These are phyloP conservation scores for Pontederia paniculata DNA, from an alignment of 176 grass and related monocot genomes.

Conservation along the genomic window DNA sequence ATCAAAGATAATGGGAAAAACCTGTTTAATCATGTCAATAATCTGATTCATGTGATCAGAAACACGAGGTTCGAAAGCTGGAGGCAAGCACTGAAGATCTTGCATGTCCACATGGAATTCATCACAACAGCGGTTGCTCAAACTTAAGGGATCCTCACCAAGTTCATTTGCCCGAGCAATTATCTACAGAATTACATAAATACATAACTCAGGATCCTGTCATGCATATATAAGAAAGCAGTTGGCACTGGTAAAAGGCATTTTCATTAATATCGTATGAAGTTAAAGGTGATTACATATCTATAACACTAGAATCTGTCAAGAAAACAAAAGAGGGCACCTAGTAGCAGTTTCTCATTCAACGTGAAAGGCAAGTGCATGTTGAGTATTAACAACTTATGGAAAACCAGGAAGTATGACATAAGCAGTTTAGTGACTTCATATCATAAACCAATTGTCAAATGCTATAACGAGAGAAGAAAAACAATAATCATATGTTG, in stretches of 20 bases:
- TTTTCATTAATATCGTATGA: no score
- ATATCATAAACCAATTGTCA: no score
- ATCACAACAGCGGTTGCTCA: constrained; percentile 75
- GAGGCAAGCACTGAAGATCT: constrained; percentile 79
- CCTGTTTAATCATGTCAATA: constrained; percentile 94
- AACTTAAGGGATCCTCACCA: constrained; percentile 70
- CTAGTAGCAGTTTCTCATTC: no score
- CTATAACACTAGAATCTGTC: no score
- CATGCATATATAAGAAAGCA: constrained; percentile 46
- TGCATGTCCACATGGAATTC: constrained; percentile 81
- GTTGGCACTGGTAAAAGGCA: constrained; percentile 1
- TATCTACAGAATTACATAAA: constrained; percentile 95
- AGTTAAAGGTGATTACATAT: no score
- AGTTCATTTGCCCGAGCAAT: constrained; percentile 86
- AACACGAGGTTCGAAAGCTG: constrained; percentile 77
- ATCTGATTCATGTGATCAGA: constrained; percentile 80
- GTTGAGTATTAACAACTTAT: no score
- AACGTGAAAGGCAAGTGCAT: no score
- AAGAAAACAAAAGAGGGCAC: no score
- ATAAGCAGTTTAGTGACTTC: no score
- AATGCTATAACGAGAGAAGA: no score
- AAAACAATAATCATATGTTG: no score
- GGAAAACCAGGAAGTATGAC: no score
- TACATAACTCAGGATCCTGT: constrained; percentile 58
- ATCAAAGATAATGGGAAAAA: constrained; percentile 3